Percentiles rank a stretch among this genome's conserved stretches.
These are phyloP conservation scores for Bidens hawaiensis DNA, from an alignment of 140 eudicot genomes.

Conservation along the genomic window DNA sequence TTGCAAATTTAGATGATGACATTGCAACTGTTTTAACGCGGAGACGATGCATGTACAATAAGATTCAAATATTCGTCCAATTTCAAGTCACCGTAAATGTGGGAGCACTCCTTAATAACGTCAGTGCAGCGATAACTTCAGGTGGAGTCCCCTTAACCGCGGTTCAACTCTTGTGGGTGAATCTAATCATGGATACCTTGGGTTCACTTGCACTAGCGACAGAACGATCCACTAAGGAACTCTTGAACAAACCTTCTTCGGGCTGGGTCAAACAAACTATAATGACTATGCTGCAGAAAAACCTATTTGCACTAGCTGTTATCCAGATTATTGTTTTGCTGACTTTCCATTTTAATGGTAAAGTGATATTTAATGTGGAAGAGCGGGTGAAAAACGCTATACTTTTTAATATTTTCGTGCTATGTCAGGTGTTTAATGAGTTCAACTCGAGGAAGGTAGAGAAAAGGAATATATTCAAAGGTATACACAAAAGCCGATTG, in stretches of 20 bases:
- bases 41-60: constrained; percentile 84
- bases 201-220: constrained; percentile 82
- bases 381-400: constrained; percentile 56
- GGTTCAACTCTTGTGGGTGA: constrained; percentile 82
- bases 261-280: constrained; percentile 67
- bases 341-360: constrained; percentile 59
- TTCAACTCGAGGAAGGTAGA: constrained; percentile 71
- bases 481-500: constrained; percentile 46
- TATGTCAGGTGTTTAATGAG: constrained; percentile 82
- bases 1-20: constrained; percentile 77
- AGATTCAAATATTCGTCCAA: constrained; percentile 80
- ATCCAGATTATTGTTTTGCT: constrained; percentile 54
- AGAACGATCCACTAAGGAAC: constrained; percentile 57
- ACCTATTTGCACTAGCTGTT: constrained; percentile 55
- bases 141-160: constrained; percentile 80
- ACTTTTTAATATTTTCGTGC: constrained; percentile 65
- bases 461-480: constrained; percentile 57
- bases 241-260: constrained; percentile 57
- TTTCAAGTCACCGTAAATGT: constrained; percentile 84
- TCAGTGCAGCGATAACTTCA: constrained; percentile 72
- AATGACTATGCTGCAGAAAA: constrained; percentile 77
- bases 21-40: constrained; percentile 61
- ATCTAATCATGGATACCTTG: constrained; percentile 81
- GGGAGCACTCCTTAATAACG: constrained; percentile 84
- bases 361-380: constrained; percentile 41